A percentile compares a stretch with the other conserved stretches of the same genome.
Conservation (phyloP, 2,329 filamentous ascomycete genomes). For the Talaromyces sp. region DNA sequence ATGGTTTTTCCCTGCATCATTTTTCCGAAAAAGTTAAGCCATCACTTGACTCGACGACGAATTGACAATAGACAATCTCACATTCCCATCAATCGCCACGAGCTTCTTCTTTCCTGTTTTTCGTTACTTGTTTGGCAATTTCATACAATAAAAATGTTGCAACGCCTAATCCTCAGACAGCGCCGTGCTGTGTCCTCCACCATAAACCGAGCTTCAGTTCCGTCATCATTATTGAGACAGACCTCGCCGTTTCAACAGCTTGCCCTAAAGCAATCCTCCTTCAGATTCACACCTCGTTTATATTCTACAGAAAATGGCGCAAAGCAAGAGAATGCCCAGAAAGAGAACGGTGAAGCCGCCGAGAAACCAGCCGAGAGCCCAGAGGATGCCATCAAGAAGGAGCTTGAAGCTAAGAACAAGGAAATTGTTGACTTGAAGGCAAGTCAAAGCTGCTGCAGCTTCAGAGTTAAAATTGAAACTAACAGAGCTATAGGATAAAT, state of each 20-base stretch:
- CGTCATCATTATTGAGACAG: slow-evolving; percentile 30
- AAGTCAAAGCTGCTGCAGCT: slow-evolving; percentile 19
- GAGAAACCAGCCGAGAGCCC: slow-evolving; percentile 38
- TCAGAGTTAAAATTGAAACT: background rate
- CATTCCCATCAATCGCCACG: background rate
- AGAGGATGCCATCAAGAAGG: slow-evolving; percentile 54
- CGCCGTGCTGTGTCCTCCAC: slow-evolving; percentile 34
- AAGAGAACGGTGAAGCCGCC: slow-evolving; percentile 40
- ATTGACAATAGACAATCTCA: background rate
- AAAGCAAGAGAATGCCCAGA: slow-evolving; percentile 22
- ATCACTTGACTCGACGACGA: background rate
- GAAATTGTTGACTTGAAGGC: slow-evolving; percentile 84
- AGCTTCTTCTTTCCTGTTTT: slow-evolving; percentile 7
- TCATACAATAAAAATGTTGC: slow-evolving; percentile 33
- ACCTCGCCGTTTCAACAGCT: slow-evolving; percentile 31
- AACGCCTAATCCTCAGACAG: slow-evolving; percentile 40
- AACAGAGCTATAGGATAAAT: slow-evolving; percentile 68
- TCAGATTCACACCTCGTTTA: slow-evolving; percentile 32
- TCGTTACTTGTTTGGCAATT: background rate
- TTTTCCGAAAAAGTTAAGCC: slow-evolving; percentile 10
- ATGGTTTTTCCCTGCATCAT: slow-evolving; percentile 12
- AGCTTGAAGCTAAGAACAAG: slow-evolving; percentile 66
- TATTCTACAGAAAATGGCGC: slow-evolving; percentile 39
- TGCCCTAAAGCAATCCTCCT: slow-evolving; percentile 29
- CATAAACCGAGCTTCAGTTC: slow-evolving; percentile 29